Base-by-base conservation (phyloP, 2,329 filamentous ascomycete genomes). In the Didymella glomerata region DNA sequence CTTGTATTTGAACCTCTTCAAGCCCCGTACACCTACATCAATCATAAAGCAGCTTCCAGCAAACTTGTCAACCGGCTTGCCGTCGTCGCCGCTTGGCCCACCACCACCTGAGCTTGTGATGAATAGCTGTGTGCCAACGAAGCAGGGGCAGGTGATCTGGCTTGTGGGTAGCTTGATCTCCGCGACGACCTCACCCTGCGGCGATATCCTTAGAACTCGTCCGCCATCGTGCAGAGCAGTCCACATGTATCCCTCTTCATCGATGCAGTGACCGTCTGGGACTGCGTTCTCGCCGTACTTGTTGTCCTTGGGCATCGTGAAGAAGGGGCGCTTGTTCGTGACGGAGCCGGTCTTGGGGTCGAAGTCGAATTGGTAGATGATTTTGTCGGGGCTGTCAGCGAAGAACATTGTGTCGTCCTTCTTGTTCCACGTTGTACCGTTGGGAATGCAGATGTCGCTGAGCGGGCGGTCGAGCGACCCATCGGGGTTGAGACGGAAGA, bases 241-340 rank as follows among this genome's bases (percentile, higher is more conserved):
- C 93, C 94, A 97, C 70, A 97, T 83, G 79, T 90, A 89, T n/a
- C 92, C 93, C 54, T 96, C 87, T 42, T 84, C 85, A 72, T 97
- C 93, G 70, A 96, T 85, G 62, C 89, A 88, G 78, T 94, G 93
- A 2, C 93, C 93, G 77, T 97, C 93, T 1, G 92, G 92, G 62
- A 85, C 82, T 6, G 80, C 81, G 53, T 72, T 64, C 52, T 70
- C 86, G n/a, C 73, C 76, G 44, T 76, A 75, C 45, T 67, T 66
- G 22, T 72, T 70, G 47, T 89, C 88, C 25, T 84, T 76, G 1
- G 85, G 82, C 72, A 93, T 87, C 56, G 84, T 81, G 79, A 93
- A 94, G 78, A 93, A 92, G 36, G 89, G 81, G 54, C 90, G 86
- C 70, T 87, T 85, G 76, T 90, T 89, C 57, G 84, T 85, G 52